Percentiles rank a stretch among this genome's conserved stretches.
phyloP scores from a whole-genome alignment of 2,329 filamentous ascomycete genomes.

The Colletotrichum horii region DNA sequence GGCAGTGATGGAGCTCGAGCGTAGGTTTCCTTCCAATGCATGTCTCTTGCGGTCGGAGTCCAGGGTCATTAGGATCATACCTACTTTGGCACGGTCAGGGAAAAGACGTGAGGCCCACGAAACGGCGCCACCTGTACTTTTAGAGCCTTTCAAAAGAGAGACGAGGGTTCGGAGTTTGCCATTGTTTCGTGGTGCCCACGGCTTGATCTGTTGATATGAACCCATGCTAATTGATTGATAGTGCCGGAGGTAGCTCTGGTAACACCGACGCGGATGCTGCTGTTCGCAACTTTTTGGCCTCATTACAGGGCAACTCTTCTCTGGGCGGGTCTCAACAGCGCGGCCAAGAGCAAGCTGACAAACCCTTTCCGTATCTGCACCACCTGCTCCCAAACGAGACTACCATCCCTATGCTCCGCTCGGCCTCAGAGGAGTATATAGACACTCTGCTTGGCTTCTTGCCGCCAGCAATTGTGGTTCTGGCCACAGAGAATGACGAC shows the following conservation, averaged over 20 bases:
- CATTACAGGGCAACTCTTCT: conserved; percentile 66
- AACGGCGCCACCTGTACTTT: conserved; percentile 29
- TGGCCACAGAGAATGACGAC: conserved; percentile 70
- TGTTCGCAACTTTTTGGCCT: conserved; percentile 88
- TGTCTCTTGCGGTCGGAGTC: conserved; percentile 2
- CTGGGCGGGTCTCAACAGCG: conserved; percentile 35
- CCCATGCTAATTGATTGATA: conserved; percentile 18
- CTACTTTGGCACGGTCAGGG: neutral
- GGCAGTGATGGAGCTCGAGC: conserved; percentile 97
- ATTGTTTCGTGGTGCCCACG: conserved; percentile 12
- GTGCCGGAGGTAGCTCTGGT: conserved; percentile 35
- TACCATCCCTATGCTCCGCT: conserved; percentile 78
- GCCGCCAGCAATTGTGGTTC: conserved; percentile 77
- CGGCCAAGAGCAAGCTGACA: conserved; percentile 46
- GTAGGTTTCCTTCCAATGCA: conserved; percentile 71
- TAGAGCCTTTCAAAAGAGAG: conserved; percentile 25
- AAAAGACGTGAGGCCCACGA: conserved; percentile 6
- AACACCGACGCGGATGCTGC: conserved; percentile 74
- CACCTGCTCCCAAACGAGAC: conserved; percentile 82
- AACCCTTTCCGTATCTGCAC: conserved; percentile 80
- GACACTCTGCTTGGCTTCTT: conserved; percentile 80
- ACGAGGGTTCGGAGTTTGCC: conserved; percentile 18
- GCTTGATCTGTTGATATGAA: neutral
- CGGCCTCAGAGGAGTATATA: conserved; percentile 67
- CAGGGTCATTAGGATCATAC: conserved; percentile 2